phyloP scores from a whole-genome alignment of 805 yeast species.

The Metschnikowia lachancei region DNA sequence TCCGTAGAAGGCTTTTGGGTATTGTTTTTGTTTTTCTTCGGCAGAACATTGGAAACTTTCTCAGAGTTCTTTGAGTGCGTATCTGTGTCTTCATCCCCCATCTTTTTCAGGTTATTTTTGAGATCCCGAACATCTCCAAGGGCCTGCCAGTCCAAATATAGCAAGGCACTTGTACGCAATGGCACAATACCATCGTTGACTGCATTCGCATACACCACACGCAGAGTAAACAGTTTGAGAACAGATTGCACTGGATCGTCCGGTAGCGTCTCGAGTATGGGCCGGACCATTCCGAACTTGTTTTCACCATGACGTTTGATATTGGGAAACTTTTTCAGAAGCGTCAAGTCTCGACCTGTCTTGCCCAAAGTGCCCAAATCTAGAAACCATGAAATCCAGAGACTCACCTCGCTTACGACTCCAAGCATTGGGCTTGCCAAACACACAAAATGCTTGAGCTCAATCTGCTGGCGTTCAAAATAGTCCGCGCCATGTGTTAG shows the following conservation, averaged over 20 bases:
- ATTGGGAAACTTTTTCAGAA: conserved; percentile 33
- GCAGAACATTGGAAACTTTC: not conserved
- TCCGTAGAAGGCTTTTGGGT: conserved; percentile 5
- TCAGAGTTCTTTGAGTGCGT: not conserved
- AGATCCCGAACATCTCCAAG: conserved; percentile 38
- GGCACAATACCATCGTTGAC: conserved; percentile 48
- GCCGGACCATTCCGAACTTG: conserved; percentile 17
- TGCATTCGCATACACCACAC: conserved; percentile 44
- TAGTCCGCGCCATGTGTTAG: conserved; percentile 30
- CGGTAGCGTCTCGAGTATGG: conserved; percentile 40
- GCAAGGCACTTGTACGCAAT: conserved; percentile 40
- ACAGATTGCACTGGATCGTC: conserved; percentile 37
- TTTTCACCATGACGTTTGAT: conserved; percentile 8
- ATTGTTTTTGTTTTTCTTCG: not conserved
- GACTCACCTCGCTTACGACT: conserved; percentile 40
- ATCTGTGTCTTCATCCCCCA: conserved; percentile 4
- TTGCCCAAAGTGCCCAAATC: conserved; percentile 46
- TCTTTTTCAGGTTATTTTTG: conserved; percentile 12
- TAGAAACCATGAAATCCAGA: conserved; percentile 39
- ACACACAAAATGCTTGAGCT: conserved; percentile 35
- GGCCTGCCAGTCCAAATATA: conserved; percentile 44
- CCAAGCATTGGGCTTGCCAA: conserved; percentile 46
- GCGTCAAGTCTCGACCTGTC: conserved; percentile 45
- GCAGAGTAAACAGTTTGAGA: conserved; percentile 29
- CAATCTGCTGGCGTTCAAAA: conserved; percentile 27